Evolutionary conservation across 2,329 filamentous ascomycete genomes (phyloP).

Genomic region (Cyanodermella asteris): DNA sequence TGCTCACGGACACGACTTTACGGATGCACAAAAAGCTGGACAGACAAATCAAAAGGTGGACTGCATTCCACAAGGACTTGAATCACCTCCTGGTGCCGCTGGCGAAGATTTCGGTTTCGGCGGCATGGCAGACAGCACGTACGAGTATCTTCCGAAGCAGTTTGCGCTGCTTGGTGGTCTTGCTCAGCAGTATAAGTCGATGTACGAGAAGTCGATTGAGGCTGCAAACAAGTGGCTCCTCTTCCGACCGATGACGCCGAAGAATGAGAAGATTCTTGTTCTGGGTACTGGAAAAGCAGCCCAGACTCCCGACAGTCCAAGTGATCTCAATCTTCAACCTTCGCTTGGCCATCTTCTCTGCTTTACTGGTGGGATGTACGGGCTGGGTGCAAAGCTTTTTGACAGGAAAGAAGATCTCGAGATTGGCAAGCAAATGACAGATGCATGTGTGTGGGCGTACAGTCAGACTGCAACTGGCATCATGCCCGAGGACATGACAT

Average conservation of each 20-base stretch:
- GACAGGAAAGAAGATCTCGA: conserved; percentile 29
- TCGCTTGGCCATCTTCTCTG: conserved; percentile 37
- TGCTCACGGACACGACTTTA: no score
- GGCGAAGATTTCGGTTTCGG: conserved; percentile 21
- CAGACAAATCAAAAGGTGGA: no score
- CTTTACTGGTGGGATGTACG: conserved; percentile 41
- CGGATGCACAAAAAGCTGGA: no score
- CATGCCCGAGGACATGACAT: conserved; percentile 37
- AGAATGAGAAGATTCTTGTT: conserved; percentile 17
- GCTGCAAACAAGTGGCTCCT: conserved; percentile 19
- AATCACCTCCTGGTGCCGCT: conserved; percentile 13
- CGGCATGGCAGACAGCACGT: conserved; percentile 25
- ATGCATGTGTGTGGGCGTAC: conserved; percentile 43
- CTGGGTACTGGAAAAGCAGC: conserved; percentile 20
- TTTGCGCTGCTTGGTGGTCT: conserved; percentile 23
- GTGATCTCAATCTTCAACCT: conserved; percentile 25
- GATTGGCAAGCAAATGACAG: conserved; percentile 33
- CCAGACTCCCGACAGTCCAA: no score
- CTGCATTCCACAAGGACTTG: conserved; percentile 20
- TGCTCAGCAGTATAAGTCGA: conserved; percentile 18
- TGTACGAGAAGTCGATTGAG: conserved; percentile 21
- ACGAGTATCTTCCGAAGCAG: conserved; percentile 29
- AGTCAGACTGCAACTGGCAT: conserved; percentile 32
- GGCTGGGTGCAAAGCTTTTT: conserved; percentile 35
- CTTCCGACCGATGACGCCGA: conserved; percentile 21